A percentile compares a stretch with the other conserved stretches of the same genome.
Conservation (phyloP, 345 rosid genomes). For the Moricandia arvensis region DNA sequence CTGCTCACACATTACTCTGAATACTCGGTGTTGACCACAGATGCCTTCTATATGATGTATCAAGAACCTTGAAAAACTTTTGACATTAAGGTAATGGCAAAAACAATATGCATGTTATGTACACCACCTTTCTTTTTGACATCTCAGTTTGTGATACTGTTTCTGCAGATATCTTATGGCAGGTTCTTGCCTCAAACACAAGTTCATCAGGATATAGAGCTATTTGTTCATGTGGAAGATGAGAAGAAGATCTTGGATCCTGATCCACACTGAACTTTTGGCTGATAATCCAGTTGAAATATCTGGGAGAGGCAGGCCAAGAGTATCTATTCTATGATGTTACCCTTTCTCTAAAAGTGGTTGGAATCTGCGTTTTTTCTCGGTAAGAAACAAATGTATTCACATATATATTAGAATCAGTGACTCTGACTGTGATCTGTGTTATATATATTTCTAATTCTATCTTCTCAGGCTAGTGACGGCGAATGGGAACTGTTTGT, state of each 20-base stretch:
- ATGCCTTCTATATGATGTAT: no score
- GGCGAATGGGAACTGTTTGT: no score
- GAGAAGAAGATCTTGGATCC: conserved; percentile 71
- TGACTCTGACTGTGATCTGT: no score
- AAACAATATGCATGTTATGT: no score
- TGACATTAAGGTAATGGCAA: no score
- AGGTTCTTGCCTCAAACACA: conserved; percentile 54
- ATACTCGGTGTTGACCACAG: no score
- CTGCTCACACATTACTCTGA: no score
- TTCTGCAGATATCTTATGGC: conserved; percentile 68
- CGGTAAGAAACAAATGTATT: conserved; percentile 45
- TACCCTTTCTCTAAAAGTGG: conserved; percentile 65
- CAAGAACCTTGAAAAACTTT: no score
- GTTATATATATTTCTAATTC: no score
- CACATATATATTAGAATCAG: background rate
- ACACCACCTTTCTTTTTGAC: background rate
- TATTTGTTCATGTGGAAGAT: conserved; percentile 72
- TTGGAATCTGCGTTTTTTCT: conserved; percentile 78
- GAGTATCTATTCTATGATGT: conserved; percentile 84
- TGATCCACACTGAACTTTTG: conserved; percentile 73
- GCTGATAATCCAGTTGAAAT: conserved; percentile 87
- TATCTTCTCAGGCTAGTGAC: no score
- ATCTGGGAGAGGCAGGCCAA: conserved; percentile 81
- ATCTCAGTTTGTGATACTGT: background rate
- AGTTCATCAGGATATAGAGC: conserved; percentile 64